Conservation (phyloP, 306 rosid genomes). For the Castanospermum australe region DNA sequence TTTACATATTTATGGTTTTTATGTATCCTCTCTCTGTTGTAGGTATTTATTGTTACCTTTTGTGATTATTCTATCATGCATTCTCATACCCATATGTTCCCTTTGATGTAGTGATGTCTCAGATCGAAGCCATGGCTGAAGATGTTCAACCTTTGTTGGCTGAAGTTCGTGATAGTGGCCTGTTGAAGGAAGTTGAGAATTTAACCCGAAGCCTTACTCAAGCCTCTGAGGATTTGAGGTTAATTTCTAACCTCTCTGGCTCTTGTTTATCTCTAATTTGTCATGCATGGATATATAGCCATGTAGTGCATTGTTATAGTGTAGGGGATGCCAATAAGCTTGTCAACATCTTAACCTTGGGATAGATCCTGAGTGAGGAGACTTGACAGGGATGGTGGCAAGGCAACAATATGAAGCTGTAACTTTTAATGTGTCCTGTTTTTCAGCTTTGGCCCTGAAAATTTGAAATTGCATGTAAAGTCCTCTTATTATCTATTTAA, state of each 20-base stretch:
- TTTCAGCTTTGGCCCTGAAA: neutral
- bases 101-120: constrained; percentile 83
- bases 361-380: neutral
- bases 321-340: neutral
- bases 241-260: constrained; percentile 24
- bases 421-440: neutral
- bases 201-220: constrained; percentile 73
- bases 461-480: neutral
- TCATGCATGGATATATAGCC: neutral
- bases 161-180: constrained; percentile 78
- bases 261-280: neutral
- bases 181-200: constrained; percentile 76
- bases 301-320: neutral
- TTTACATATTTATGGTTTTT: neutral
- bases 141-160: constrained; percentile 92
- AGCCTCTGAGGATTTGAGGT: constrained; percentile 90
- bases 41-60: neutral
- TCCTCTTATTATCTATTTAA: neutral
- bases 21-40: neutral
- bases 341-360: constrained; percentile 4
- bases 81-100: constrained; percentile 56
- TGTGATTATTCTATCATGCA: constrained; percentile 20
- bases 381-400: neutral
- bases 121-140: constrained; percentile 96
- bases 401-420: neutral